A percentile compares a stretch with the other conserved stretches of the same genome.
phyloP scores from a whole-genome alignment of 805 yeast genomes.

The Candida endomychidarum region DNA sequence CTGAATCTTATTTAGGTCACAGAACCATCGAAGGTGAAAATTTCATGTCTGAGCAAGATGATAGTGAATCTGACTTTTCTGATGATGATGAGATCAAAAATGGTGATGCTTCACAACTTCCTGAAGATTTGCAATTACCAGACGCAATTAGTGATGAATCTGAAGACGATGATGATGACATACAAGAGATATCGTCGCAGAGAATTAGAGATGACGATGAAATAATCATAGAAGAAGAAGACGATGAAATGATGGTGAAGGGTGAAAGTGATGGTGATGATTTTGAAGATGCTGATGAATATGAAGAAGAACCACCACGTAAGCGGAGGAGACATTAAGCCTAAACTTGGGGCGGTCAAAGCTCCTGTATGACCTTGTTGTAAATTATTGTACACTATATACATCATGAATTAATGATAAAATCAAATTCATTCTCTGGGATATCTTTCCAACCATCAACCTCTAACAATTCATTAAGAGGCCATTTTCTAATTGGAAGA shows the following conservation, averaged over 20 bases:
- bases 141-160: conserved; percentile 2
- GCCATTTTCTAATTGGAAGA: conserved; percentile 82
- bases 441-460: conserved; percentile 52
- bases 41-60: conserved; percentile 14
- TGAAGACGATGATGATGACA: conserved; percentile 4
- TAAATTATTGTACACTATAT: conserved; percentile 9
- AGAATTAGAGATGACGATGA: too few relatives aligned
- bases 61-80: conserved; percentile 1
- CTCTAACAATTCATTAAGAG: conserved; percentile 51
- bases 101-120: too few relatives aligned
- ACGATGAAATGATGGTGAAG: not conserved
- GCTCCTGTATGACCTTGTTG: too few relatives aligned
- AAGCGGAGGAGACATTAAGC: not conserved
- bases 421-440: conserved; percentile 18
- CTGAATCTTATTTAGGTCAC: conserved; percentile 51
- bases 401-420: not conserved
- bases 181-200: too few relatives aligned
- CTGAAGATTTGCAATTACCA: too few relatives aligned
- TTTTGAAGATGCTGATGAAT: conserved; percentile 1
- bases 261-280: conserved; percentile 5
- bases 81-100: conserved; percentile 4
- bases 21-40: conserved; percentile 32
- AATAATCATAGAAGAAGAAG: conserved; percentile 1
- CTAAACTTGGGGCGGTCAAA: too few relatives aligned
- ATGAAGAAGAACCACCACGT: not conserved